Conservation (phyloP, 176 grass and related monocot species). For the Panicum miliaceum region DNA sequence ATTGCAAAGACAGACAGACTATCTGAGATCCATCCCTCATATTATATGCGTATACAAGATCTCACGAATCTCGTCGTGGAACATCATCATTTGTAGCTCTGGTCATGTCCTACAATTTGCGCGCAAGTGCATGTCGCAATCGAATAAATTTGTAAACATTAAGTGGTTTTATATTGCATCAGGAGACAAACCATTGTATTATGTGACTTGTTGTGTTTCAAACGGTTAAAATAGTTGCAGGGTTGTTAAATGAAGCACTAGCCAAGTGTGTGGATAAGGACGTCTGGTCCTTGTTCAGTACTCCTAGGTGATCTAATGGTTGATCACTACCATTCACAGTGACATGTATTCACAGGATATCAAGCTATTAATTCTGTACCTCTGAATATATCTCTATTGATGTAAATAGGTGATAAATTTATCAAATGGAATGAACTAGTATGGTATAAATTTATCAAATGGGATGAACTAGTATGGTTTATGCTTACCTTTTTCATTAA, state of each 20-base stretch:
- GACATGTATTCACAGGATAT: not conserved
- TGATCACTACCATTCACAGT: not conserved
- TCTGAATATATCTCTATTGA: not conserved
- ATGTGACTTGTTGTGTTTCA: not conserved
- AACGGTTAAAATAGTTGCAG: conserved; percentile 15
- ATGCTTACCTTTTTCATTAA: too few relatives aligned
- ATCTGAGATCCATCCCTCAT: conserved; percentile 4
- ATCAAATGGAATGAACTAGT: not conserved
- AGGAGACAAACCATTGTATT: not conserved
- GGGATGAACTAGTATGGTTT: not conserved
- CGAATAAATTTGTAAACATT: conserved; percentile 19
- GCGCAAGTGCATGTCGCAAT: conserved; percentile 32
- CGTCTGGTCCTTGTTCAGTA: not conserved
- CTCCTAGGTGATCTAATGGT: not conserved
- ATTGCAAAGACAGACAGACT: conserved; percentile 22
- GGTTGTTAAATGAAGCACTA: conserved; percentile 4
- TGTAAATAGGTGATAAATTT: not conserved
- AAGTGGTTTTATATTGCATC: conserved; percentile 4
- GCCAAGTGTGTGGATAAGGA: conserved; percentile 17
- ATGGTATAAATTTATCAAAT: not conserved
- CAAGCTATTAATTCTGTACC: not conserved
- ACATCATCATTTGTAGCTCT: conserved; percentile 30
- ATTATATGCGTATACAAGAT: conserved; percentile 42
- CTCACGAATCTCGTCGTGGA: conserved; percentile 45
- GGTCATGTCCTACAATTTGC: not conserved